Conservation (phyloP, 305 asterid genomes). For the Solanum hybrid region DNA sequence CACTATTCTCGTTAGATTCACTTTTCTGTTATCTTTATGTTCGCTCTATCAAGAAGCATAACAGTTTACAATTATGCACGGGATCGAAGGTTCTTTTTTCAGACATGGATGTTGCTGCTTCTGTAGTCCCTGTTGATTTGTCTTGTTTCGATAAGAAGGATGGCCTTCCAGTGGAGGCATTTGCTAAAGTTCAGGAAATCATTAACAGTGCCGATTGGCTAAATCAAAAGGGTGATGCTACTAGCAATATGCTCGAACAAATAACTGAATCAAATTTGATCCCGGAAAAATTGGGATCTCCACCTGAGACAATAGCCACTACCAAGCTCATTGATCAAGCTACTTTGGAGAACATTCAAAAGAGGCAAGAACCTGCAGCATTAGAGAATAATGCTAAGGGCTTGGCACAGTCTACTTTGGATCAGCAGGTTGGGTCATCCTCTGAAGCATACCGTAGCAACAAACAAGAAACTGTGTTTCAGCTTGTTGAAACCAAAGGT, state of each 20-base stretch:
- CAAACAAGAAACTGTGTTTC: slow-evolving; percentile 14
- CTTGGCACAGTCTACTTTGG: slow-evolving; percentile 15
- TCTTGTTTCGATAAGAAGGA: slow-evolving; percentile 17
- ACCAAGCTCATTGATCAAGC: slow-evolving; percentile 1
- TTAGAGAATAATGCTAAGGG: slow-evolving; percentile 23
- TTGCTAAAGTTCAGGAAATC: slow-evolving; percentile 31
- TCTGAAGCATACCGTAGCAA: slow-evolving; percentile 20
- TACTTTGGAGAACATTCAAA: slow-evolving; percentile 27
- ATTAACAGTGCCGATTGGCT: slow-evolving; percentile 28
- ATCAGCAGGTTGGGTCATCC: slow-evolving; percentile 20
- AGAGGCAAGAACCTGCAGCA: slow-evolving; percentile 22
- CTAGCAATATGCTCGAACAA: slow-evolving; percentile 19
- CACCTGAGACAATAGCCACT: slow-evolving; percentile 3
- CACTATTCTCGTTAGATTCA: neutral
- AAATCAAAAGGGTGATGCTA: slow-evolving; percentile 26
- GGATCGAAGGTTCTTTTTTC: slow-evolving; percentile 47
- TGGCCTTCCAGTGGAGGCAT: slow-evolving; percentile 39
- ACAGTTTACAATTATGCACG: neutral
- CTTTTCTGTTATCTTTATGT: neutral
- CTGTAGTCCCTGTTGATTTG: slow-evolving; percentile 18
- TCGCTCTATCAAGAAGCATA: neutral
- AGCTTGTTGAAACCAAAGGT: neutral
- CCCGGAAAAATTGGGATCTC: slow-evolving; percentile 23
- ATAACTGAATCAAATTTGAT: slow-evolving; percentile 19
- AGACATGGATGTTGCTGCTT: slow-evolving; percentile 44